Conservation (phyloP, 2,329 filamentous ascomycete genomes). For the Aspergillus flavus region DNA sequence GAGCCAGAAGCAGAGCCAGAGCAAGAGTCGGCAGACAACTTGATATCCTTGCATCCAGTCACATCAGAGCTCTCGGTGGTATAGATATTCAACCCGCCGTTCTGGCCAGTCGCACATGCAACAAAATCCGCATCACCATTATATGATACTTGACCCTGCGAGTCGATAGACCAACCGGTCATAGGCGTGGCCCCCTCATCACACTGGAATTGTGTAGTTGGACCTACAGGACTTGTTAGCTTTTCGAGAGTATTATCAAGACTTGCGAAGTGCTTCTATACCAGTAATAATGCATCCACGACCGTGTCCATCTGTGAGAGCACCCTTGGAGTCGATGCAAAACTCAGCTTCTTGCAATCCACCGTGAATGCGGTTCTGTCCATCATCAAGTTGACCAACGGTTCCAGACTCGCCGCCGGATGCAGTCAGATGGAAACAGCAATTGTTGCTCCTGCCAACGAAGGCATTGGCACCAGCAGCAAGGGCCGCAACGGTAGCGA, state of each 20-base stretch:
- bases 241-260: conserved; percentile 7
- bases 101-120: conserved; percentile 58
- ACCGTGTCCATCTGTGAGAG: conserved; percentile 58
- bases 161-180: conserved; percentile 59
- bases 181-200: conserved; percentile 56
- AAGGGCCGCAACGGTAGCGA: conserved; percentile 42
- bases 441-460: conserved; percentile 41
- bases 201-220: conserved; percentile 64
- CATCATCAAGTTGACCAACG: conserved; percentile 63
- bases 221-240: conserved; percentile 41
- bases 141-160: conserved; percentile 56
- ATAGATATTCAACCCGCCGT: conserved; percentile 46
- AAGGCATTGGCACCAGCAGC: conserved; percentile 47
- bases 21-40: conserved; percentile 42
- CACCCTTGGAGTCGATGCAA: conserved; percentile 56
- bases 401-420: conserved; percentile 54
- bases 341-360: conserved; percentile 52
- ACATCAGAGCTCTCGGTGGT: conserved; percentile 36
- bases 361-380: conserved; percentile 63
- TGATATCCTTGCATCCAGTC: conserved; percentile 37
- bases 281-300: conserved; percentile 67
- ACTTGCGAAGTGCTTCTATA: conserved; percentile 32
- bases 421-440: conserved; percentile 58
- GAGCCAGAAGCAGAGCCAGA: conserved; percentile 24
- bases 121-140: conserved; percentile 58